Percentiles rank a stretch among this genome's conserved stretches.
phyloP scores from a whole-genome alignment of 2,329 filamentous ascomycete genomes.

The Colletotrichum sojae region DNA sequence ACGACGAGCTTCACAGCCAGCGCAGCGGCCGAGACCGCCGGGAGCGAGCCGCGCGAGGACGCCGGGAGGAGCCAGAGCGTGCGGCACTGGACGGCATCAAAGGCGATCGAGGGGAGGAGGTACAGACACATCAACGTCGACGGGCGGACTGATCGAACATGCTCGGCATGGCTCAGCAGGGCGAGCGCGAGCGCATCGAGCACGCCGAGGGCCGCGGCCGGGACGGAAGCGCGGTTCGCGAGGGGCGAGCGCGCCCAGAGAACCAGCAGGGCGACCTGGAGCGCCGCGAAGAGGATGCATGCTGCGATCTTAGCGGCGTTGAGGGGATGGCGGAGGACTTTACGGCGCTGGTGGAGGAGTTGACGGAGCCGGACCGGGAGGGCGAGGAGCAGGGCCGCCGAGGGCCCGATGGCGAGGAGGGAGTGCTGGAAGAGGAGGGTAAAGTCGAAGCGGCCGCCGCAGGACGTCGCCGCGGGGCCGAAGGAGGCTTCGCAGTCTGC shows the following conservation, averaged over 20 bases:
- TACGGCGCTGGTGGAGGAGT: conserved; percentile 45
- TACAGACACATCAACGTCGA: conserved; percentile 50
- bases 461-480: conserved; percentile 44
- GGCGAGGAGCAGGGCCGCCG: conserved; percentile 48
- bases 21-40: conserved; percentile 44
- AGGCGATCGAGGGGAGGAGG: conserved; percentile 48
- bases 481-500: conserved; percentile 41
- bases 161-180: conserved; percentile 49
- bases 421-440: conserved; percentile 62
- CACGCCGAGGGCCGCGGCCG: conserved; percentile 48
- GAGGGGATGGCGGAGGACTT: conserved; percentile 45
- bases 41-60: conserved; percentile 42
- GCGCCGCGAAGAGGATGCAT: conserved; percentile 21
- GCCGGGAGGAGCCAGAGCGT: conserved; percentile 51
- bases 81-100: conserved; percentile 50
- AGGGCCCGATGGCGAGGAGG: conserved; percentile 51
- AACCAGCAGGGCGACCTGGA: conserved; percentile 47
- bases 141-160: conserved; percentile 51
- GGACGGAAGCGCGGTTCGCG: conserved; percentile 48
- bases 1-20: conserved; percentile 46
- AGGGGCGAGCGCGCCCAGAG: conserved; percentile 45
- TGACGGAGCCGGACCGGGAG: conserved; percentile 49
- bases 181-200: conserved; percentile 47
- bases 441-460: conserved; percentile 63
- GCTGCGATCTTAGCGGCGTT: conserved; percentile 36